These are phyloP conservation scores for Ustilago bromivora DNA, from an alignment of 1,284 basidiomycete genomes.

Conservation along the genomic window DNA sequence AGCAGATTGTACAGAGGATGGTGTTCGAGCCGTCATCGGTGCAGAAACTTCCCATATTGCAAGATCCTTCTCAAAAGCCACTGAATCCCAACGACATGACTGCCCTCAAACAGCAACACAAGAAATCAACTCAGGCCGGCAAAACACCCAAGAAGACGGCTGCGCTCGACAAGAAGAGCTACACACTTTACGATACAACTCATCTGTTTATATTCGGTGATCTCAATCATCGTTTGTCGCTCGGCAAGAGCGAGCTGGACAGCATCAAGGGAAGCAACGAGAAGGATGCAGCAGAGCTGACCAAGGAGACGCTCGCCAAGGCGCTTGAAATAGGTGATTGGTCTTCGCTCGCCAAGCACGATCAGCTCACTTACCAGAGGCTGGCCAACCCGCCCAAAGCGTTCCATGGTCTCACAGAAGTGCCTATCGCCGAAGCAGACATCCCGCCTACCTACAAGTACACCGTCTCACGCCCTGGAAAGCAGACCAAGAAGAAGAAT, in stretches of 20 bases:
- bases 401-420: constrained; percentile 62
- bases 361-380: constrained; percentile 61
- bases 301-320: constrained; percentile 37
- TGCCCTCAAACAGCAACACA: constrained; percentile 69
- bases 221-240: constrained; percentile 68
- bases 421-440: constrained; percentile 41
- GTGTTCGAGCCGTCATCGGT: constrained; percentile 74
- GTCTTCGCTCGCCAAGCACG: constrained; percentile 55
- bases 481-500: constrained; percentile 42
- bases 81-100: constrained; percentile 37
- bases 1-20: constrained; percentile 81
- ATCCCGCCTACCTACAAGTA: constrained; percentile 69
- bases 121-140: constrained; percentile 63
- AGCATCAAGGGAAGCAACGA: constrained; percentile 15
- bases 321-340: constrained; percentile 54
- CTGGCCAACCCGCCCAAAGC: constrained; percentile 41
- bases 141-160: constrained; percentile 75
- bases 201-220: constrained; percentile 70
- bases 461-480: constrained; percentile 42
- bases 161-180: constrained; percentile 57
- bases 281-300: constrained; percentile 26
- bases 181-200: constrained; percentile 67
- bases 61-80: constrained; percentile 23
- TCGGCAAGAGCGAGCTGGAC: constrained; percentile 43
- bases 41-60: constrained; percentile 46